A percentile compares a stretch with the other conserved stretches of the same genome.
phyloP scores from a whole-genome alignment of 768 basidiomycete genomes.

The Grammothele lineata region DNA sequence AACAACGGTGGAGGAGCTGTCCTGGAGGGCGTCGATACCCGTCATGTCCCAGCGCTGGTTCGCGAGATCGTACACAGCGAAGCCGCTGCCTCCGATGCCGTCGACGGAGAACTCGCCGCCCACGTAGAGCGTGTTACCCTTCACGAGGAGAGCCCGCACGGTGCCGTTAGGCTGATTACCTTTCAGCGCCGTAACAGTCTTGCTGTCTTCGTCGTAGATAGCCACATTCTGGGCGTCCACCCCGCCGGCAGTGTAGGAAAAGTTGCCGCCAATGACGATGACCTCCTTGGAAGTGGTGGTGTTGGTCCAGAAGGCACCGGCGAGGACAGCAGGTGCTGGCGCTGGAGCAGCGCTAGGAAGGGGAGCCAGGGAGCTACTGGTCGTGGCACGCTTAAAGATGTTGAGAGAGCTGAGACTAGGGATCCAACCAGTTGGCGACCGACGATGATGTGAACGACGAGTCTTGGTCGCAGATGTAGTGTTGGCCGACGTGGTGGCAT shows the following conservation, averaged over 20 bases:
- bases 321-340: slow-evolving; percentile 75
- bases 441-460: slow-evolving; percentile 35
- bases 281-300: slow-evolving; percentile 58
- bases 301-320: slow-evolving; percentile 90
- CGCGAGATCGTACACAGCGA: slow-evolving; percentile 78
- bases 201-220: slow-evolving; percentile 59
- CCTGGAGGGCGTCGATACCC: slow-evolving; percentile 57
- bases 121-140: slow-evolving; percentile 66
- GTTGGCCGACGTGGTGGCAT: slow-evolving; percentile 25
- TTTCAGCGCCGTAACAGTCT: slow-evolving; percentile 46
- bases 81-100: slow-evolving; percentile 55
- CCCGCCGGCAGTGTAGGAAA: slow-evolving; percentile 50
- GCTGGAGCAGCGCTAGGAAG: slow-evolving; percentile 56
- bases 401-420: slow-evolving; percentile 37
- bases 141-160: slow-evolving; percentile 72
- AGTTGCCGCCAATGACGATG: slow-evolving; percentile 87
- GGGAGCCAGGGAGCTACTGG: slow-evolving; percentile 35
- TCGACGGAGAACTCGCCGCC: slow-evolving; percentile 79
- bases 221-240: slow-evolving; percentile 52
- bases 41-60: slow-evolving; percentile 57
- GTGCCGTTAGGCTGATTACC: slow-evolving; percentile 70
- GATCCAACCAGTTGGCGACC: slow-evolving; percentile 42
- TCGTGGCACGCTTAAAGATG: slow-evolving; percentile 51
- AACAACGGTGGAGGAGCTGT: slow-evolving; percentile 46
- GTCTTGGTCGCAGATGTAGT: slow-evolving; percentile 29